A percentile compares a stretch with the other conserved stretches of the same genome.
These are phyloP conservation scores for Pseudocercospora eumusae DNA, from an alignment of 2,329 filamentous ascomycete genomes.

Conservation along the genomic window DNA sequence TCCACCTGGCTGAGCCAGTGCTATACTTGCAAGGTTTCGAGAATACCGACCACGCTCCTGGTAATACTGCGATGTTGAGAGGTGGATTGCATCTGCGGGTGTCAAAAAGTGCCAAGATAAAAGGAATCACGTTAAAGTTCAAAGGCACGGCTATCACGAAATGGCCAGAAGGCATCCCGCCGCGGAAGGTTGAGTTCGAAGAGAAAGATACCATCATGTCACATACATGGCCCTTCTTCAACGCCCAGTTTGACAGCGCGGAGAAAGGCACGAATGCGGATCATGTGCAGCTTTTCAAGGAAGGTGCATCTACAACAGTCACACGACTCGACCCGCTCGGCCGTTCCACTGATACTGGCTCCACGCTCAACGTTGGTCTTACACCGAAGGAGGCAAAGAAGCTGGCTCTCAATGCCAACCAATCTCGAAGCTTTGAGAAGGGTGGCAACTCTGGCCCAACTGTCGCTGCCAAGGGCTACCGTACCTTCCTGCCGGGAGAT, in stretches of 20 bases:
- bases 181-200: slow-evolving; percentile 76
- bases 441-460: slow-evolving; percentile 63
- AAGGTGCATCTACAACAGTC: slow-evolving; percentile 38
- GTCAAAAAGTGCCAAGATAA: slow-evolving; percentile 88
- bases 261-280: slow-evolving; percentile 65
- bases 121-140: slow-evolving; percentile 84
- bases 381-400: slow-evolving; percentile 59
- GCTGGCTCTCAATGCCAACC: slow-evolving; percentile 75
- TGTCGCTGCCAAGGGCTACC: slow-evolving; percentile 76
- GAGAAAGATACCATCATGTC: slow-evolving; percentile 85
- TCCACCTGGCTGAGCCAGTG: slow-evolving; percentile 76
- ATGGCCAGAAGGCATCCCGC: slow-evolving; percentile 94
- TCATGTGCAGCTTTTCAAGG: slow-evolving; percentile 59
- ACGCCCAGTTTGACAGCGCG: slow-evolving; percentile 65
- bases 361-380: slow-evolving; percentile 44
- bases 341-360: slow-evolving; percentile 42
- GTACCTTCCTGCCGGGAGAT: slow-evolving; percentile 76
- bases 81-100: slow-evolving; percentile 81
- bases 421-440: slow-evolving; percentile 83
- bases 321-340: slow-evolving; percentile 38
- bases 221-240: slow-evolving; percentile 91
- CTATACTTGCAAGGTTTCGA: slow-evolving; percentile 79
- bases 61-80: slow-evolving; percentile 78
- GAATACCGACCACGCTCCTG: slow-evolving; percentile 63
- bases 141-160: slow-evolving; percentile 83